Conservation (phyloP, 2,329 filamentous ascomycete genomes). For the Fusarium subglutinans region DNA sequence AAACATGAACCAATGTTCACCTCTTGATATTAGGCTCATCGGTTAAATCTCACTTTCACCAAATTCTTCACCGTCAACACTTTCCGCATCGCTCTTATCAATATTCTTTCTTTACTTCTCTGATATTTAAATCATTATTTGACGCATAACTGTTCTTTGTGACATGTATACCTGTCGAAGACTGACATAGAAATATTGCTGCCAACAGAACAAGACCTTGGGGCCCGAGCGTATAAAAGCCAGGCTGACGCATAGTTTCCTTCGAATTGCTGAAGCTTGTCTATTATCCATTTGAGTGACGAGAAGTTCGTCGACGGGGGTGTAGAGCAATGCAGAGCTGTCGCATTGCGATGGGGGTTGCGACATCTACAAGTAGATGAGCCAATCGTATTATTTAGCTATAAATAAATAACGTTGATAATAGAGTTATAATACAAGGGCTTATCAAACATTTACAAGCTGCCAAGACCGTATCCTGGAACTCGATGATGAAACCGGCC, state of each 20-base stretch:
- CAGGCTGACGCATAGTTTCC: accelerated
- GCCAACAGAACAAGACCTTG: accelerated
- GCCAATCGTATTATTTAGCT: neutral
- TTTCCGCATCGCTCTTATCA: neutral
- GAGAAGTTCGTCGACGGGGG: no score
- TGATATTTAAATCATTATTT: accelerated
- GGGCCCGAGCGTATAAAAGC: accelerated
- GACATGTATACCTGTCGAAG: accelerated
- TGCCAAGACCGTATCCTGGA: neutral
- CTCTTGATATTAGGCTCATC: accelerated
- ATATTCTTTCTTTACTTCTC: accelerated
- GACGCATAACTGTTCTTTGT: accelerated
- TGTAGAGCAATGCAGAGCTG: neutral
- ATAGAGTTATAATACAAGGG: neutral
- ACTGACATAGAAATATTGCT: neutral
- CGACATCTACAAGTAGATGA: neutral
- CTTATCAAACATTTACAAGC: neutral
- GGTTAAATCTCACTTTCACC: no score
- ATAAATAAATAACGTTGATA: neutral
- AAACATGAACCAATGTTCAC: no score
- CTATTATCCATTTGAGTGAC: neutral
- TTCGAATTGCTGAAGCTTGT: neutral
- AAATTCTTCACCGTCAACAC: accelerated
- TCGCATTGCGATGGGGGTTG: accelerated
- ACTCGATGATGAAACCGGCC: neutral